A percentile compares a stretch with the other conserved stretches of the same genome.
These are phyloP conservation scores for Cercis canadensis DNA, from an alignment of 306 rosid species.

Conservation along the genomic window DNA sequence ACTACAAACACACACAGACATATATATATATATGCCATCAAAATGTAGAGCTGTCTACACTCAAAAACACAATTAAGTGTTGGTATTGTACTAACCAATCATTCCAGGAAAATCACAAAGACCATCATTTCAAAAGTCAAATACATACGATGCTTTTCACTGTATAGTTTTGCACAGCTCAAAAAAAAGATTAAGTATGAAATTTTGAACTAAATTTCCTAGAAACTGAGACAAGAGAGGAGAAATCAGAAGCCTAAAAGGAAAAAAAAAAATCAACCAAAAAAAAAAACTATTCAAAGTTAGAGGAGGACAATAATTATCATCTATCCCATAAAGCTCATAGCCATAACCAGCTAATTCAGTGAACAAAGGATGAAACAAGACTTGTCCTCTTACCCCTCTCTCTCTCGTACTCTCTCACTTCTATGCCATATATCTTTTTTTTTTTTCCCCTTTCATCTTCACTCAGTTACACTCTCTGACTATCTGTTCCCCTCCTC, in stretches of 20 bases:
- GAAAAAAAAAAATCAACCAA: background rate
- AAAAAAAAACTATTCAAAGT: background rate
- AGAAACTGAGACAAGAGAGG: background rate
- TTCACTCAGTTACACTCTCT: slow-evolving; percentile 45
- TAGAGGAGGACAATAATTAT: slow-evolving; percentile 6
- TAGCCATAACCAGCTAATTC: too few species aligned
- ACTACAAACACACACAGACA: background rate
- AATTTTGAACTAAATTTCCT: slow-evolving; percentile 11
- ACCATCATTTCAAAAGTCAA: background rate
- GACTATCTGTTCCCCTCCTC: slow-evolving; percentile 26
- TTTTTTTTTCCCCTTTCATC: slow-evolving; percentile 5
- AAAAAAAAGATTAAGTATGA: slow-evolving; percentile 15
- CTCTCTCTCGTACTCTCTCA: too few species aligned
- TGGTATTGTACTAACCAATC: too few species aligned
- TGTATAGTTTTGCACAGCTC: slow-evolving; percentile 15
- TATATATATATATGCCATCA: too few species aligned
- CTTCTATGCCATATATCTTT: slow-evolving; percentile 26
- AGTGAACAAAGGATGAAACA: too few species aligned
- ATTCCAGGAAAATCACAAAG: slow-evolving; percentile 4
- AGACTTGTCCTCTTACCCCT: too few species aligned
- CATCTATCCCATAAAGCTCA: slow-evolving; percentile 20
- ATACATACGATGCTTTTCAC: slow-evolving; percentile 13
- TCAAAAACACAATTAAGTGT: too few species aligned
- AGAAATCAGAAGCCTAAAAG: background rate
- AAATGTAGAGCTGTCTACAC: background rate